These are phyloP conservation scores for Ananas comosus DNA, from an alignment of 176 grass and related monocot genomes.

Conservation along the genomic window DNA sequence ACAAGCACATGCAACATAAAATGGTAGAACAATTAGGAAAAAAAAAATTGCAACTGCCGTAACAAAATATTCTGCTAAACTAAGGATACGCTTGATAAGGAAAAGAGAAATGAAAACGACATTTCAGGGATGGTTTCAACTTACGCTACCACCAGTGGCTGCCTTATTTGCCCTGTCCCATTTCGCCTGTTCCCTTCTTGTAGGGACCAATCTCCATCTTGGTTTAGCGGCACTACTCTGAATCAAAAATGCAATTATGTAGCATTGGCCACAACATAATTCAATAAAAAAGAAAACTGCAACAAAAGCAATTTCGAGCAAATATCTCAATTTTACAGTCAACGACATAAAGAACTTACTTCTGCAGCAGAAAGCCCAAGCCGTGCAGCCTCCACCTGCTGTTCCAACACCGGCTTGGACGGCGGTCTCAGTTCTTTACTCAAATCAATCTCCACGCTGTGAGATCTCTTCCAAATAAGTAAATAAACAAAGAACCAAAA, in stretches of 20 bases:
- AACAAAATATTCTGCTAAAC: not conserved
- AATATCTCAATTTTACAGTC: not conserved
- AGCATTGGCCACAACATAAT: not conserved
- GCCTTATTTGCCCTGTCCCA: slow-evolving; percentile 77
- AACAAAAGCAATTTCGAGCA: no score
- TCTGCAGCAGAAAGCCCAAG: slow-evolving; percentile 40
- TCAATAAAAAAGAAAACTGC: not conserved
- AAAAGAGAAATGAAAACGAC: not conserved
- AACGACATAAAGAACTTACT: slow-evolving; percentile 25
- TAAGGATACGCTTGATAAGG: not conserved
- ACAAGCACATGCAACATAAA: not conserved
- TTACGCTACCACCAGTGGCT: slow-evolving; percentile 70
- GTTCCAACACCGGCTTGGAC: slow-evolving; percentile 53
- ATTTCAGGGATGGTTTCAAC: not conserved
- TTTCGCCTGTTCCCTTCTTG: slow-evolving; percentile 67
- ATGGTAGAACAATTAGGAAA: not conserved
- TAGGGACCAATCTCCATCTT: slow-evolving; percentile 85
- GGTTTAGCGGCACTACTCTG: slow-evolving; percentile 37
- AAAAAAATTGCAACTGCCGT: not conserved
- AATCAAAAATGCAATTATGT: slow-evolving; percentile 14
- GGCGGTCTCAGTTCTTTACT: slow-evolving; percentile 81
- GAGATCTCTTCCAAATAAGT: not conserved
- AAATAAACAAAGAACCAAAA: not conserved
- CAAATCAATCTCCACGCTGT: slow-evolving; percentile 81
- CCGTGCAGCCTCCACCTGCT: slow-evolving; percentile 74